Conservation (phyloP, 129 eudicot species). For the Pulicaria dysenterica region DNA sequence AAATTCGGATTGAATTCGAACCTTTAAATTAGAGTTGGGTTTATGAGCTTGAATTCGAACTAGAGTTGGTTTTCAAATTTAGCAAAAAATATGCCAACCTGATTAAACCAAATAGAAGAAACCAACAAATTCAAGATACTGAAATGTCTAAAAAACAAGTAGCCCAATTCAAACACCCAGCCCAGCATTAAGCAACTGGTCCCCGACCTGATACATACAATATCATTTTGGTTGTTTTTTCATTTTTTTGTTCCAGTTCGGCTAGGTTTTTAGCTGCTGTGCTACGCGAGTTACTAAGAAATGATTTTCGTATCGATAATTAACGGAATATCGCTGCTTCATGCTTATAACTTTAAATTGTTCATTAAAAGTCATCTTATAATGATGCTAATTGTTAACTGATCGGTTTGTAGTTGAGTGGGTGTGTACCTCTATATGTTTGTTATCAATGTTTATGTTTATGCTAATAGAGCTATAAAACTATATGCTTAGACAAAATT, state of each 20-base stretch:
- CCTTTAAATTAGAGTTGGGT: no score
- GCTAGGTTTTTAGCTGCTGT: background rate
- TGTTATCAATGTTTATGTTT: background rate
- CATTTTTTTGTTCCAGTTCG: background rate
- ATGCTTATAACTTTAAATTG: background rate
- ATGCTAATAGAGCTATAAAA: background rate
- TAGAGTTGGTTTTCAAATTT: no score
- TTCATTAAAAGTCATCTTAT: background rate
- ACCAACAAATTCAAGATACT: no score
- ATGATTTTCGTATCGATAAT: background rate
- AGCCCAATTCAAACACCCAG: background rate
- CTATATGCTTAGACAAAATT: background rate
- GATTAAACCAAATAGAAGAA: no score
- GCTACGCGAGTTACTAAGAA: background rate
- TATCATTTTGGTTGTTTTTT: background rate
- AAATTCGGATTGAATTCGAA: no score
- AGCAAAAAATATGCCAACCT: no score
- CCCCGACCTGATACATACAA: background rate
- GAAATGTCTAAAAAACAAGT: background rate
- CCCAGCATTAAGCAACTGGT: slow-evolving; percentile 6
- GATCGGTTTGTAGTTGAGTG: background rate
- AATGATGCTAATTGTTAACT: background rate
- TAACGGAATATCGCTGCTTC: background rate
- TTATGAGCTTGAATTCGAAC: no score
- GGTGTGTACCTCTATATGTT: background rate